Evolutionary conservation across 441 rosid genomes (phyloP).

Genomic region (Daphne laureola): DNA sequence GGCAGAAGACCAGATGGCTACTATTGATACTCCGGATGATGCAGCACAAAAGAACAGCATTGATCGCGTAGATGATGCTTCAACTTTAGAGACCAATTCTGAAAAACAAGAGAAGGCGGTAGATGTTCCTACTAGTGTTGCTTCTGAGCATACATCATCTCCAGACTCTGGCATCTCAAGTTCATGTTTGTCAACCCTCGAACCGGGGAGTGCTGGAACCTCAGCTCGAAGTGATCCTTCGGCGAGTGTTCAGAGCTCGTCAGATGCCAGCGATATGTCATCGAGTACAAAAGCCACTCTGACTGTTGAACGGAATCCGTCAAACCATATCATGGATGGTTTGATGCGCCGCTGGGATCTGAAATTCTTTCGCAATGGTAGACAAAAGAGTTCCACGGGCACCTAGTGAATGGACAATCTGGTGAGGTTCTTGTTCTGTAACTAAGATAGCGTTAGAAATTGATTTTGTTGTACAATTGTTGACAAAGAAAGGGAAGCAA

Average conservation of each 20-base stretch:
- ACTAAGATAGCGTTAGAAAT: conserved; percentile 25
- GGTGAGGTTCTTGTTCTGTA: conserved; percentile 32
- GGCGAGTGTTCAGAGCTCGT: conserved; percentile 24
- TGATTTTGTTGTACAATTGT: conserved; percentile 25
- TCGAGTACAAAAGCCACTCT: conserved; percentile 68
- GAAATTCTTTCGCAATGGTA: conserved; percentile 47
- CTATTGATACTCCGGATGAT: conserved; percentile 22
- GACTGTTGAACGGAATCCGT: conserved; percentile 61
- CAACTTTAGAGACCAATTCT: conserved; percentile 23
- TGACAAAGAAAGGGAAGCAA: conserved; percentile 8
- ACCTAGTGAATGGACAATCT: conserved; percentile 4
- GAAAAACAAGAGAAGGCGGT: conserved; percentile 15
- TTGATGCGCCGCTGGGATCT: conserved; percentile 88
- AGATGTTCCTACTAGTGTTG: conserved; percentile 15
- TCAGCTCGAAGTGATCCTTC: conserved; percentile 30
- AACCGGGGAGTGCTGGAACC: conserved; percentile 25
- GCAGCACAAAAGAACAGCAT: conserved; percentile 23
- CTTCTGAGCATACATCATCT: conserved; percentile 29
- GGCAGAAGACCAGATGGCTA: conserved; percentile 29
- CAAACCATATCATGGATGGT: conserved; percentile 67
- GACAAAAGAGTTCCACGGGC: conserved; percentile 20
- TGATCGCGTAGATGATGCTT: conserved; percentile 15
- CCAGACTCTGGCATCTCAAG: conserved; percentile 29
- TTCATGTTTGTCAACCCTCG: conserved; percentile 18
- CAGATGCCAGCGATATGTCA: conserved; percentile 57